phyloP scores from a whole-genome alignment of 2,329 filamentous ascomycete genomes.

The Aspergillus flavus region DNA sequence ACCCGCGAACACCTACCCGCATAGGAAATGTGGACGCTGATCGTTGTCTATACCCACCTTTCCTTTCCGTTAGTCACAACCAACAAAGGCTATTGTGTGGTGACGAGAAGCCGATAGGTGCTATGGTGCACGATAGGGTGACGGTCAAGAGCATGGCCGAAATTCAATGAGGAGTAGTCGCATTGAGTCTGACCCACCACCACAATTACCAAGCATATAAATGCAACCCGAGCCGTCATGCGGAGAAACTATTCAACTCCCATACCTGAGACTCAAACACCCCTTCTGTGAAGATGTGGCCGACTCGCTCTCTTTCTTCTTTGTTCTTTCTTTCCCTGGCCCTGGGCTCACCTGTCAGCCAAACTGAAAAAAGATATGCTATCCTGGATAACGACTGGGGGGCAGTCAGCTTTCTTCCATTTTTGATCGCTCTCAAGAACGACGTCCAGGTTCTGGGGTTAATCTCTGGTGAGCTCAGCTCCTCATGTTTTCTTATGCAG shows the following conservation, averaged over 20 bases:
- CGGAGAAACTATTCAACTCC: background rate
- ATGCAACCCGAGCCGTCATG: background rate
- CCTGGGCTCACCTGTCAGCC: background rate
- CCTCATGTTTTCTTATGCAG: background rate
- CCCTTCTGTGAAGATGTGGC: background rate
- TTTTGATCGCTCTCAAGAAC: slow-evolving; percentile 48
- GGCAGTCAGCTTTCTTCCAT: slow-evolving; percentile 46
- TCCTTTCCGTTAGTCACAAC: background rate
- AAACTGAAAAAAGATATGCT: slow-evolving; percentile 29
- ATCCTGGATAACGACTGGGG: slow-evolving; percentile 55
- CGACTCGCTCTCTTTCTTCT: background rate
- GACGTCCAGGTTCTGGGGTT: slow-evolving; percentile 50
- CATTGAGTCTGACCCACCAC: background rate
- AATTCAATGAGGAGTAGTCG: background rate
- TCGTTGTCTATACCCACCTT: background rate
- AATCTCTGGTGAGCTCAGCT: slow-evolving; percentile 25
- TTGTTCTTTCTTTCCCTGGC: background rate
- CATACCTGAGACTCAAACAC: no score
- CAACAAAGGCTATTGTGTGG: background rate
- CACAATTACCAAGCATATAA: background rate
- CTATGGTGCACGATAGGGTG: background rate
- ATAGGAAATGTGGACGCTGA: background rate
- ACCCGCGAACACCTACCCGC: background rate
- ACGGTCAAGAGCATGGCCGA: background rate
- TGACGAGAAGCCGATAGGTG: background rate